phyloP scores from a whole-genome alignment of 345 rosid genomes.

The Boechera stricta region DNA sequence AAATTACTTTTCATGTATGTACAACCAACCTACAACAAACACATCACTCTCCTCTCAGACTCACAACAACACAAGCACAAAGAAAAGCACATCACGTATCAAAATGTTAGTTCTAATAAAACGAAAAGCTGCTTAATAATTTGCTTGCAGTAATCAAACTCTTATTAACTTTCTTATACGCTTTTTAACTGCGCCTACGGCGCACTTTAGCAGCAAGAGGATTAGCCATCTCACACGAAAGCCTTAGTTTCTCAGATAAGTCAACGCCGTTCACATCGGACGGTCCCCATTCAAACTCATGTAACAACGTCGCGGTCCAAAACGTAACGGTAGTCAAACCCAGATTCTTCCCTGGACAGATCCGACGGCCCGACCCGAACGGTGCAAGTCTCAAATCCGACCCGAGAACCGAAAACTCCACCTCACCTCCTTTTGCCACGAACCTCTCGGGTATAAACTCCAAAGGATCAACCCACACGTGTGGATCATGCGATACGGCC shows the following conservation, averaged over 20 bases:
- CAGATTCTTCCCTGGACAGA: conserved; percentile 78
- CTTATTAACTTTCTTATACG: neutral
- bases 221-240: conserved; percentile 85
- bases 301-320: conserved; percentile 75
- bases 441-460: conserved; percentile 74
- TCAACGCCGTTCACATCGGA: conserved; percentile 52
- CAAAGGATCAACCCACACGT: conserved; percentile 72
- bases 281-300: conserved; percentile 69
- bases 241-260: conserved; percentile 68
- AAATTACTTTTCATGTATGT: conserved; percentile 30
- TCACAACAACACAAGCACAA: conserved; percentile 25
- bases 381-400: conserved; percentile 89
- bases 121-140: conserved; percentile 18
- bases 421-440: conserved; percentile 46
- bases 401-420: conserved; percentile 74
- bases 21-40: conserved; percentile 25
- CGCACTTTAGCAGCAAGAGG: conserved; percentile 58
- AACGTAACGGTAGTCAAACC: conserved; percentile 69
- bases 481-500: conserved; percentile 86
- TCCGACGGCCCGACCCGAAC: conserved; percentile 85
- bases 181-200: conserved; percentile 46
- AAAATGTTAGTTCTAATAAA: conserved; percentile 34
- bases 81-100: conserved; percentile 9
- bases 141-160: no score
- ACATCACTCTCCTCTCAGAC: conserved; percentile 16